These are phyloP conservation scores for Austroboletus niveus DNA, from an alignment of 1,284 basidiomycete species.

Conservation along the genomic window DNA sequence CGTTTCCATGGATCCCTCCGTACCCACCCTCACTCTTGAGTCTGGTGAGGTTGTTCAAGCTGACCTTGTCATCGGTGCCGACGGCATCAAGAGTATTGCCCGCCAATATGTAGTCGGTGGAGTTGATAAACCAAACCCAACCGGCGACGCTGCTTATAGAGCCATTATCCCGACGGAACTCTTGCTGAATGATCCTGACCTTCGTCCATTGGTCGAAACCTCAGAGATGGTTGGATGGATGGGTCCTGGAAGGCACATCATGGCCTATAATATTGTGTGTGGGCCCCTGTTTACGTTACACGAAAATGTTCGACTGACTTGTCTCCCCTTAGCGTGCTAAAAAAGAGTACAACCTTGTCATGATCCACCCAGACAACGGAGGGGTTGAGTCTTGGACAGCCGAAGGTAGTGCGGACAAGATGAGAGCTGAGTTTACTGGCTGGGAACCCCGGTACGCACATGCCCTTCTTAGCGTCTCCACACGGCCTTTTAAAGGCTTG, in stretches of 20 bases:
- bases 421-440: slow-evolving; percentile 43
- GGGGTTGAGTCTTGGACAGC: slow-evolving; percentile 42
- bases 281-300: neutral
- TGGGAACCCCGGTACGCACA: slow-evolving; percentile 47
- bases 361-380: slow-evolving; percentile 43
- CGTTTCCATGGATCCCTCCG: slow-evolving; percentile 39
- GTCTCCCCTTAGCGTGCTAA: slow-evolving; percentile 34
- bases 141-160: slow-evolving; percentile 42
- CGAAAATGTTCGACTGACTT: neutral
- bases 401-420: slow-evolving; percentile 39
- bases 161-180: slow-evolving; percentile 34
- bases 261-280: slow-evolving; percentile 37
- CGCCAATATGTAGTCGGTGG: slow-evolving; percentile 44
- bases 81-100: slow-evolving; percentile 49
- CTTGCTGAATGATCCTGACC: slow-evolving; percentile 35
- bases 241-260: slow-evolving; percentile 37
- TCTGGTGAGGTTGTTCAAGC: slow-evolving; percentile 43
- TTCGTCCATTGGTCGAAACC: slow-evolving; percentile 33
- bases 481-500: neutral
- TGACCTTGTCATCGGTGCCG: slow-evolving; percentile 53
- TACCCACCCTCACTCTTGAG: slow-evolving; percentile 37
- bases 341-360: slow-evolving; percentile 49
- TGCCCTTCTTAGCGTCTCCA: neutral
- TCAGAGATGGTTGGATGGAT: slow-evolving; percentile 43
- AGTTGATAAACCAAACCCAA: slow-evolving; percentile 36